These are phyloP conservation scores for Penicillium sp. DNA, from an alignment of 2,329 filamentous ascomycete genomes.

Conservation along the genomic window DNA sequence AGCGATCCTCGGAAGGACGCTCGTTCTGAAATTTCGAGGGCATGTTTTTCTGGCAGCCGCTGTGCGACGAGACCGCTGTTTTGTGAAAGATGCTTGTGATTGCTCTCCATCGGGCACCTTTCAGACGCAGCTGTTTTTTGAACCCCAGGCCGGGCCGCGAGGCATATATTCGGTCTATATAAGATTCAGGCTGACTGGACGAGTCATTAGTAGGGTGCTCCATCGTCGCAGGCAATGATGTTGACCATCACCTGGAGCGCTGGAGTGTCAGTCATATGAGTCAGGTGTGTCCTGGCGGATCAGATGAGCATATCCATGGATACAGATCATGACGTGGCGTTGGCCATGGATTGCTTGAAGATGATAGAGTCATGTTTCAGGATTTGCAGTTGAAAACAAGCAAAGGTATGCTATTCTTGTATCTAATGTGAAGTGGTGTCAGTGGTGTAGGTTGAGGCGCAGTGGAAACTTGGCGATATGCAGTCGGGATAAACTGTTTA, in stretches of 20 bases:
- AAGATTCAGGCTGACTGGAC: not conserved
- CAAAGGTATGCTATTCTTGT: not conserved
- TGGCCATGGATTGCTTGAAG: not conserved
- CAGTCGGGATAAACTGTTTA: slow-evolving; percentile 3
- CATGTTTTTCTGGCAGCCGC: slow-evolving; percentile 8
- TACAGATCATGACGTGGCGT: not conserved
- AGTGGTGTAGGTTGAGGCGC: not conserved
- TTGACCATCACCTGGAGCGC: slow-evolving; percentile 6
- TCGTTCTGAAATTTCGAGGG: slow-evolving; percentile 3
- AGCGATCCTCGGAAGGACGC: not conserved
- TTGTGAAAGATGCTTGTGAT: slow-evolving; percentile 3
- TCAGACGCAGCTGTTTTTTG: not conserved
- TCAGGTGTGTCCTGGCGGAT: slow-evolving; percentile 2
- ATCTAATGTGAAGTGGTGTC: not conserved
- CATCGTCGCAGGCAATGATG: not conserved
- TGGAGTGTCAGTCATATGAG: not conserved
- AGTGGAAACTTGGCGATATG: not conserved
- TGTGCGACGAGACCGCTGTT: slow-evolving; percentile 11
- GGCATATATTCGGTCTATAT: not conserved
- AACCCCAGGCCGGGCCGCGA: not conserved
- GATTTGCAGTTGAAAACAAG: not conserved
- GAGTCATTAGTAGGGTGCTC: not conserved
- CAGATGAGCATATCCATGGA: slow-evolving; percentile 8
- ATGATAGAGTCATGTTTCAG: slow-evolving; percentile 1
- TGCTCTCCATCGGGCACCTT: slow-evolving; percentile 18